Percentiles rank a stretch among this genome's conserved stretches.
Evolutionary conservation across 805 yeast species (phyloP).

Genomic region (Candida fluviatilis): DNA sequence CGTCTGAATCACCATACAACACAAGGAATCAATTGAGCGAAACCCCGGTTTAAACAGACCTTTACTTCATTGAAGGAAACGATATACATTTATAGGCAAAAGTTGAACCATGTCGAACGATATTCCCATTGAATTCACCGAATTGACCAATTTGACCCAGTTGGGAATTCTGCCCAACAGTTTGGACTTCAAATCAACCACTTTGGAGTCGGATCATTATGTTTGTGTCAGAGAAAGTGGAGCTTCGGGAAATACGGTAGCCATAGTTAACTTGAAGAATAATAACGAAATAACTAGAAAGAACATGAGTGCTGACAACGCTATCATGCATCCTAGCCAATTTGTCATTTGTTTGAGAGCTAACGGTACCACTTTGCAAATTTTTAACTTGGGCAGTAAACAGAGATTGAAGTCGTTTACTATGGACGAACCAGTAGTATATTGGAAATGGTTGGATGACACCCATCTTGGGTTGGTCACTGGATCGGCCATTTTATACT

Average conservation of each 20-base stretch:
- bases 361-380: constrained; percentile 92
- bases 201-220: constrained; percentile 88
- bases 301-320: constrained; percentile 95
- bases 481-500: constrained; percentile 65
- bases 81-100: background rate
- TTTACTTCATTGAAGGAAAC: background rate
- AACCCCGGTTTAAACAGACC: constrained; percentile 2
- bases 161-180: constrained; percentile 82
- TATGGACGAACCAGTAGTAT: constrained; percentile 82
- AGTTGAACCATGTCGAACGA: constrained; percentile 36
- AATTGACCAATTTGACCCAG: constrained; percentile 81
- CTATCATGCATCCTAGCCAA: constrained; percentile 91
- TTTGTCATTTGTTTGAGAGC: constrained; percentile 92
- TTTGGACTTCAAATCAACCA: constrained; percentile 89
- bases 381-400: constrained; percentile 83
- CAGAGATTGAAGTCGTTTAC: constrained; percentile 86
- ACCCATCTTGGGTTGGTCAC: constrained; percentile 80
- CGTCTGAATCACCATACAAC: background rate
- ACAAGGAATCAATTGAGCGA: constrained; percentile 1
- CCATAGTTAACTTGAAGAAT: constrained; percentile 80
- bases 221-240: constrained; percentile 73
- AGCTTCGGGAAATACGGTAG: constrained; percentile 77
- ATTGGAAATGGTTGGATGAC: constrained; percentile 90
- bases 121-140: constrained; percentile 96
- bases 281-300: constrained; percentile 80